Evolutionary conservation across 75 land plant genomes (phyloP), one percentile per base, ranked within the genome.

Genomic region (Picea sitchensis): DNA sequence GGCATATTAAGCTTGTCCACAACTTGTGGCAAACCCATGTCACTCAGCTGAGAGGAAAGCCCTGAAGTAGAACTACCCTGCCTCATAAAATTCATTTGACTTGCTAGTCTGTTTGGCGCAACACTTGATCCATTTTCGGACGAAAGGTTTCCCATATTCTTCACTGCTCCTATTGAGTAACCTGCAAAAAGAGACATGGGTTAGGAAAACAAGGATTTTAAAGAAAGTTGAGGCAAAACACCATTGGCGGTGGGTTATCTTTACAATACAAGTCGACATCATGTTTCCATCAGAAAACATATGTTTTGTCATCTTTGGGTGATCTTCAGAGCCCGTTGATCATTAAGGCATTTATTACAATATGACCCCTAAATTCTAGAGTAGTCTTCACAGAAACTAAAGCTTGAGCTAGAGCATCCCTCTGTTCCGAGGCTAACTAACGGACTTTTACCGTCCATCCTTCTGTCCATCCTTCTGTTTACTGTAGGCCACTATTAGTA

Each of bases 31-130:
- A 71, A 41, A n/a, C 77, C 87, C 36, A 82, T 38, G 73, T 90
- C 90, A 14, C 88, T 78, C 38, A 90, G 84, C 81, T 82, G 90
- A 4, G 90, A 78, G 73, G 86, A 80, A 31, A 80, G 47, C 61
- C 85, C 85, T 63, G 79, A 63, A 56, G 90, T 81, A 78, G 86
- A 77, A 58, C 74, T 73, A 14, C 82, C n/a, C 59, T 85, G 60
- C 62, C 84, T 72, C 38, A 83, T 77, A 79, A 82, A 84, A 78
- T 80, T 89, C 51, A 84, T 23, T 34, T 82, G 83, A 63, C 59
- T 65, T 68, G 81, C 85, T 69, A 84, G 64, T 65, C 86, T 78
- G 65, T 73, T 81, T 58, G 61, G 61, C 1, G 77, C 77, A 15
- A 58, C 77, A 44, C 56, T 41, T 20, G 74, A 71, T 47, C 74